Base-by-base conservation (phyloP, 805 yeast genomes). In the Barnettozyma californica region DNA sequence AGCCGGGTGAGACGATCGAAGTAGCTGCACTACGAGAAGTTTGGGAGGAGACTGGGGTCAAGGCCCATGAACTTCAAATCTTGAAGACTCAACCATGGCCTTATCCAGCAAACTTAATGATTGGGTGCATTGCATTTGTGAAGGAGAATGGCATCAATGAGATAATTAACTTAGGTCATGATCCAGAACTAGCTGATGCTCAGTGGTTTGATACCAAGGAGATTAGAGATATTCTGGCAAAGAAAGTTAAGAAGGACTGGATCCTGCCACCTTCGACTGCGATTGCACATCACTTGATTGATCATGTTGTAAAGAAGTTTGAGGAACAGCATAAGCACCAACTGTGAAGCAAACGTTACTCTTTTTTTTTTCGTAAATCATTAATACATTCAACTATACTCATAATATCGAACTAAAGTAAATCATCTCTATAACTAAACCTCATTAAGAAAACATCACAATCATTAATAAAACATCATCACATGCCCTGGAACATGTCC, bases 31-130 rank as follows among this genome's bases (percentile, higher is more conserved):
- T 83, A 41, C 73, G 99, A 53, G 99, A 92, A 65, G 84, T 87
- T 27, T 91, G 94, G 89, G 99, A 92, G 64, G 99, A 92, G 66
- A 84, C 97, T 5, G 99, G 99, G 8, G 85, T 89, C 33, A 74
- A 68, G 46, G 81, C 81, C 46, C 55, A 66, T 4, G 65, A 75
- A 26, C 84, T 92, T 26, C 67, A 73, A 45, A 75, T 92, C 46
- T 67, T 84, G 20, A 73, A 81, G 57, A 78, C 94, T 11, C 98
- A 92, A 68, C 98, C 99, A 4, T 92, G 99, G 99, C 99, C 99
- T 16, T 92, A 83, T 66, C 98, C 98, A 1, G 90, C 88, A 0
- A 89, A 84, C 63, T 67, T 92, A 58, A 92, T 92, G 98, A 77
- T 92, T 56, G 98, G 98, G 9, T 91, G 97, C 65, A 64, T 90